These are phyloP conservation scores for Colletotrichum costaricense DNA, from an alignment of 2,329 filamentous ascomycete genomes.

Conservation along the genomic window DNA sequence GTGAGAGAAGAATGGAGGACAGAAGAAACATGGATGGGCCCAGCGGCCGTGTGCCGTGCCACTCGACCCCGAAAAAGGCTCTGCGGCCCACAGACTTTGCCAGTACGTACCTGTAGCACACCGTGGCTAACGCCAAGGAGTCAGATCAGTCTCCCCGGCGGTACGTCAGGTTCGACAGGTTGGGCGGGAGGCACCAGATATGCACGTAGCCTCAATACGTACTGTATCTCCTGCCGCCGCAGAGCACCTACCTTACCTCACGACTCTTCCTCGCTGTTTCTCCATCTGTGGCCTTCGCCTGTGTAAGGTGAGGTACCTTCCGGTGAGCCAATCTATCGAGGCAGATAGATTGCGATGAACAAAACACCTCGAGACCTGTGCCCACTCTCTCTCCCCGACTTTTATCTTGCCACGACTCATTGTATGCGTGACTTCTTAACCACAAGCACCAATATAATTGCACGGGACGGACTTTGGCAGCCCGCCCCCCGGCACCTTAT, in stretches of 20 bases:
- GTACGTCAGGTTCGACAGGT: conserved; percentile 26
- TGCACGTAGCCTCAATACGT: conserved; percentile 10
- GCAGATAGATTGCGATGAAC: neutral
- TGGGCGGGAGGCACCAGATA: conserved; percentile 5
- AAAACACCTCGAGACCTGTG: neutral
- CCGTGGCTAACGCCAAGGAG: conserved; percentile 32
- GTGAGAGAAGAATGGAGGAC: conserved; percentile 22
- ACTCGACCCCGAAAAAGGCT: conserved; percentile 34
- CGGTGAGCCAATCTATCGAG: neutral
- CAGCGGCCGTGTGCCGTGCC: conserved; percentile 30
- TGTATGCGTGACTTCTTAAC: neutral
- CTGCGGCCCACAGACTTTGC: conserved; percentile 29
- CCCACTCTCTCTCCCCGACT: too few relatives aligned
- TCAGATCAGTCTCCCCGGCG: conserved; percentile 31
- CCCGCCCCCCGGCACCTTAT: neutral
- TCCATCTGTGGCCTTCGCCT: too few relatives aligned
- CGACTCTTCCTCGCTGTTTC: neutral
- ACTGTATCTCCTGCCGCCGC: neutral
- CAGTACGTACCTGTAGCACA: conserved; percentile 9
- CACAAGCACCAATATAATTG: neutral
- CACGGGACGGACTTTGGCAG: neutral
- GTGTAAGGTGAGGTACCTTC: neutral
- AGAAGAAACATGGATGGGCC: conserved; percentile 27
- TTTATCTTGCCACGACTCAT: neutral
- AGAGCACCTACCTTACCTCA: neutral